phyloP scores from a whole-genome alignment of 164 flowering plant genomes.

The Vitis riparia region DNA sequence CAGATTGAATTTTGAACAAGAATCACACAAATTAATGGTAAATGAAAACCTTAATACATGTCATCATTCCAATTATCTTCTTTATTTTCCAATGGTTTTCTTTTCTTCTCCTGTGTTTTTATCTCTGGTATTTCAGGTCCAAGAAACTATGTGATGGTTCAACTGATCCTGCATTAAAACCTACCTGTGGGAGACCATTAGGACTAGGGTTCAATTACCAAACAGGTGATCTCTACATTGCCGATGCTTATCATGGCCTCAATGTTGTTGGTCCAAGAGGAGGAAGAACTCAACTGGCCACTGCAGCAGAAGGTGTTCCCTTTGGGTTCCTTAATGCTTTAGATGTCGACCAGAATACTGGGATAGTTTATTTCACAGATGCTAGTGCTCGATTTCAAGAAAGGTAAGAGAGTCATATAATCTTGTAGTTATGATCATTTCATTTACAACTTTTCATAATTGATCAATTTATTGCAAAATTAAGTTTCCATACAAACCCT shows the following conservation, averaged over 20 bases:
- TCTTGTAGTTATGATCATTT: too few species aligned
- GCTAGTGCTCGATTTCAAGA: conserved; percentile 36
- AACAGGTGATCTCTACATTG: conserved; percentile 40
- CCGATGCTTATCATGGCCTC: conserved; percentile 46
- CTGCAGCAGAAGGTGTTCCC: conserved; percentile 26
- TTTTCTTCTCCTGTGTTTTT: too few species aligned
- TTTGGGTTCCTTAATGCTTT: conserved; percentile 25
- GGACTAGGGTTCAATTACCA: conserved; percentile 31
- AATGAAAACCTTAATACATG: too few species aligned
- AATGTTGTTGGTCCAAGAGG: conserved; percentile 28
- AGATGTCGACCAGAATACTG: conserved; percentile 35
- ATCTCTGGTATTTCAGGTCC: not conserved
- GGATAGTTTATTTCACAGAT: conserved; percentile 48
- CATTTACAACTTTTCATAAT: too few species aligned
- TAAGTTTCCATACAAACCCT: too few species aligned
- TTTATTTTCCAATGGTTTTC: too few species aligned
- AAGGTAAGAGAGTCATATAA: conserved; percentile 25
- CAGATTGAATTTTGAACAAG: too few species aligned
- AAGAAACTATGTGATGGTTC: conserved; percentile 26
- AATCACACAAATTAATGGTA: too few species aligned
- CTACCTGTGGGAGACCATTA: conserved; percentile 37
- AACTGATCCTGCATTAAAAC: conserved; percentile 15
- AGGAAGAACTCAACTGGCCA: conserved; percentile 22
- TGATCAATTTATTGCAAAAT: too few species aligned
- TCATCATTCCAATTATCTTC: too few species aligned